Percentiles rank a stretch among this genome's conserved stretches.
These are phyloP conservation scores for Botrytis squamosa DNA, from an alignment of 2,329 filamentous ascomycete species.

Conservation along the genomic window DNA sequence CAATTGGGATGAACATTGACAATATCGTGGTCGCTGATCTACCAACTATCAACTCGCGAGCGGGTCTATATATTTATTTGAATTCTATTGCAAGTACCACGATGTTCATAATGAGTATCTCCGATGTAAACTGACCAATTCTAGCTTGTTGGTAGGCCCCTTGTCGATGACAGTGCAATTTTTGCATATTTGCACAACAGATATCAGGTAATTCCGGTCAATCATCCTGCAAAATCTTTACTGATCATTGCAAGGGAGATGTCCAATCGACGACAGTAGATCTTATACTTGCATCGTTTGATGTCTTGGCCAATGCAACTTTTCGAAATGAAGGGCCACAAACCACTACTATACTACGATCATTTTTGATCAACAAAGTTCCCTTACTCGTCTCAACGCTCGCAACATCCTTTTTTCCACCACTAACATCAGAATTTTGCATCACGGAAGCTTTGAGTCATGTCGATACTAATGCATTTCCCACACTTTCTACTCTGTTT, in stretches of 20 bases:
- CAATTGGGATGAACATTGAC: constrained; percentile 49
- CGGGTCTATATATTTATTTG: constrained; percentile 81
- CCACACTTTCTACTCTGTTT: constrained; percentile 63
- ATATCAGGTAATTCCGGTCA: constrained; percentile 63
- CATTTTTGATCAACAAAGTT: constrained; percentile 78
- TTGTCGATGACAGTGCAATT: constrained; percentile 77
- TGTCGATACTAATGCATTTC: constrained; percentile 61
- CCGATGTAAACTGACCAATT: constrained; percentile 33
- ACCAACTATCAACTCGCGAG: constrained; percentile 71
- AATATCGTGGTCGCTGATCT: constrained; percentile 57
- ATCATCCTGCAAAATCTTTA: neutral
- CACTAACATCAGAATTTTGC: constrained; percentile 60
- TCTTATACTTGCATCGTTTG: constrained; percentile 83
- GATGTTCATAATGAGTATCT: neutral
- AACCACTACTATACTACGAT: constrained; percentile 71
- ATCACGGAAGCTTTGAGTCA: constrained; percentile 64
- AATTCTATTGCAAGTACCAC: constrained; percentile 69
- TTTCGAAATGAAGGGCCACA: constrained; percentile 63
- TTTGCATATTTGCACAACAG: constrained; percentile 80
- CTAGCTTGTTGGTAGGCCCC: constrained; percentile 77
- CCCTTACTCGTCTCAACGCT: constrained; percentile 60
- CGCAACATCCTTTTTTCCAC: constrained; percentile 55
- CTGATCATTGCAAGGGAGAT: constrained; percentile 58
- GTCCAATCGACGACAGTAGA: constrained; percentile 76
- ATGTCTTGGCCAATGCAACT: constrained; percentile 82